Conservation (phyloP, 2,329 filamentous ascomycete genomes). For the Thielaviopsis populi region DNA sequence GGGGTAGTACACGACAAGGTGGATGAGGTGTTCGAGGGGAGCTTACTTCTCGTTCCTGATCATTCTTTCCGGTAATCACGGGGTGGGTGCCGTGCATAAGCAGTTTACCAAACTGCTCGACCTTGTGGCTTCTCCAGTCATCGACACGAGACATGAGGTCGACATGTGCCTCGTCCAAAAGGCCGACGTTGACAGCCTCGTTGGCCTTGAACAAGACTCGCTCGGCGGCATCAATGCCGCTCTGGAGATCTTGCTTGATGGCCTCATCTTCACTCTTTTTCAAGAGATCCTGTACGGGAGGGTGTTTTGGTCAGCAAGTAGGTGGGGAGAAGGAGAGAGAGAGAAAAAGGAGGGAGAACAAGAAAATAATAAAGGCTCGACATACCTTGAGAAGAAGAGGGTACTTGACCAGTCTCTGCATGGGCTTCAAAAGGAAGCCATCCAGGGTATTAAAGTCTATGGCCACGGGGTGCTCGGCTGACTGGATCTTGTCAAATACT, state of each 20-base stretch:
- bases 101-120: conserved; percentile 82
- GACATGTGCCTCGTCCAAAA: conserved; percentile 67
- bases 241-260: conserved; percentile 54
- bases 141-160: conserved; percentile 75
- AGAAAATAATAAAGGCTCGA: conserved; percentile 13
- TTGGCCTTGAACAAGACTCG: conserved; percentile 74
- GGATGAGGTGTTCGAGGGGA: not conserved
- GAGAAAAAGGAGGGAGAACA: not conserved
- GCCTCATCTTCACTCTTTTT: conserved; percentile 69
- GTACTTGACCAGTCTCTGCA: conserved; percentile 91
- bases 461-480: conserved; percentile 63
- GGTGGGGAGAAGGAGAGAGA: conserved; percentile 19
- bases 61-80: conserved; percentile 76
- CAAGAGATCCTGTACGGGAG: conserved; percentile 51
- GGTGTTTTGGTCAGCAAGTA: no score
- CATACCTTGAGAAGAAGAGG: conserved; percentile 71
- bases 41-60: conserved; percentile 77
- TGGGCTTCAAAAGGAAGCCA: conserved; percentile 88
- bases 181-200: conserved; percentile 75
- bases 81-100: conserved; percentile 81
- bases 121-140: conserved; percentile 89
- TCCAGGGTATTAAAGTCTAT: conserved; percentile 77
- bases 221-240: conserved; percentile 68
- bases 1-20: conserved; percentile 6
- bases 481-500: conserved; percentile 73